Evolutionary conservation across 2,329 filamentous ascomycete genomes (phyloP).

Genomic region (Fusarium sp.): DNA sequence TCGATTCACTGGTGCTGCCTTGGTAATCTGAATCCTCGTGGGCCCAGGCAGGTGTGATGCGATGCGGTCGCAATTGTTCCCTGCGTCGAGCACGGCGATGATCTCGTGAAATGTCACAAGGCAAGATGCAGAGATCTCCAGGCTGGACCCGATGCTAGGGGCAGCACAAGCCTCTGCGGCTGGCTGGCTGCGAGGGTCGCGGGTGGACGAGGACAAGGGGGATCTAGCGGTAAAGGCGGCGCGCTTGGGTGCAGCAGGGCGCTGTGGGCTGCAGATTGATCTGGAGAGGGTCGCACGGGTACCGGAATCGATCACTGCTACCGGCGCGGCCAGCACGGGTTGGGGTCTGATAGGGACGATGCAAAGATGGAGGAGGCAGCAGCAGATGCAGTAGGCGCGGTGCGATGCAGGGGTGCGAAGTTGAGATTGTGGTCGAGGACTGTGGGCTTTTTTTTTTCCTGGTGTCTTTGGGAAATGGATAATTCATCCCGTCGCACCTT

Average conservation of each 20-base stretch:
- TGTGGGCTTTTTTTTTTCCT: conserved; percentile 6
- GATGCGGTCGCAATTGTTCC: conserved; percentile 10
- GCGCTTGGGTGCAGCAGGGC: conserved; percentile 29
- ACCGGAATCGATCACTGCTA: conserved; percentile 16
- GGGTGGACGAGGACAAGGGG: conserved; percentile 24
- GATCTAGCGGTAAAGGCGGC: conserved; percentile 18
- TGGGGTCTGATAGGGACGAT: conserved; percentile 10
- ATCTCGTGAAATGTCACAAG: conserved; percentile 23
- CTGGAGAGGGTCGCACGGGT: conserved; percentile 27
- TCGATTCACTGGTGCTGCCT: neutral
- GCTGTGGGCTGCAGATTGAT: conserved; percentile 32
- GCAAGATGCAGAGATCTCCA: conserved; percentile 27
- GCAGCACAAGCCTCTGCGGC: conserved; percentile 31
- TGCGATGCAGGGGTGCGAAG: conserved; percentile 13
- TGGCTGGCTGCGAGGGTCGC: conserved; percentile 16
- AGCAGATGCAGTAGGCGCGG: conserved; percentile 17
- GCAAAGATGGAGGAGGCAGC: neutral
- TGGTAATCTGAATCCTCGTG: neutral
- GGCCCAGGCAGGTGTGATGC: neutral
- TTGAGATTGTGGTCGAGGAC: conserved; percentile 8
- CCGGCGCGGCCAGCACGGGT: conserved; percentile 12
- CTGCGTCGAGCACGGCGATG: conserved; percentile 11
- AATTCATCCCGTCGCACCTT: neutral
- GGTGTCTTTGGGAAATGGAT: neutral
- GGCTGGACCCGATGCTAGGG: conserved; percentile 19